These are phyloP conservation scores for Chaetomium strumarium DNA, from an alignment of 2,329 filamentous ascomycete genomes.

Conservation along the genomic window DNA sequence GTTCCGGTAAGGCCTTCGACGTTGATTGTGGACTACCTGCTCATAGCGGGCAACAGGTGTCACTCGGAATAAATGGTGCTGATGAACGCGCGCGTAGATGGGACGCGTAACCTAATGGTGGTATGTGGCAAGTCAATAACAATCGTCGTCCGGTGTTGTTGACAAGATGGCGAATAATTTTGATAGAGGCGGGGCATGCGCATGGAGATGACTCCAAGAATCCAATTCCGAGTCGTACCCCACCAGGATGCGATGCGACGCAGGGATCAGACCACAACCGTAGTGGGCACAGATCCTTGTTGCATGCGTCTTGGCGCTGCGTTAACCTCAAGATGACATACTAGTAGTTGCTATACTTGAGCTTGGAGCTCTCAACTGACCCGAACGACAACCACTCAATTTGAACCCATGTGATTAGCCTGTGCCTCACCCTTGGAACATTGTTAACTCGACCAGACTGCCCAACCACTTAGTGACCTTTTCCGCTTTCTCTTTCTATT, in stretches of 20 bases:
- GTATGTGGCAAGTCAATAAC: not conserved
- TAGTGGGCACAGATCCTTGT: too few relatives aligned
- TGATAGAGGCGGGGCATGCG: slow-evolving; percentile 22
- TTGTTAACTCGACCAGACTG: slow-evolving; percentile 4
- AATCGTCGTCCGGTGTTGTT: too few relatives aligned
- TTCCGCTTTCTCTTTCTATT: not conserved
- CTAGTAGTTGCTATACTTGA: too few relatives aligned
- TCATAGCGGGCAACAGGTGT: slow-evolving; percentile 16
- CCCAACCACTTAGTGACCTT: not conserved
- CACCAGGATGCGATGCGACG: slow-evolving; percentile 18
- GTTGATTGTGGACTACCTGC: slow-evolving; percentile 18
- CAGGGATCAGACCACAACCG: too few relatives aligned
- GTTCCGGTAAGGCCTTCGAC: slow-evolving; percentile 12
- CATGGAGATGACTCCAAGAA: slow-evolving; percentile 20
- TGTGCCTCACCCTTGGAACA: slow-evolving; percentile 6
- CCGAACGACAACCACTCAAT: not conserved
- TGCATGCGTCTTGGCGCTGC: not conserved
- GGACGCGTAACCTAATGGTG: not conserved
- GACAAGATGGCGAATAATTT: slow-evolving; percentile 17
- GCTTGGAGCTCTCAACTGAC: slow-evolving; percentile 4
- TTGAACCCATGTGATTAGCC: not conserved
- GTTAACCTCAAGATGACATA: not conserved
- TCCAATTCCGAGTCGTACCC: slow-evolving; percentile 21
- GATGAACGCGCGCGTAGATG: not conserved
- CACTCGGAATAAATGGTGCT: not conserved